phyloP scores from a whole-genome alignment of 495 filamentous ascomycete genomes.

The Lasiosphaeria ovina region DNA sequence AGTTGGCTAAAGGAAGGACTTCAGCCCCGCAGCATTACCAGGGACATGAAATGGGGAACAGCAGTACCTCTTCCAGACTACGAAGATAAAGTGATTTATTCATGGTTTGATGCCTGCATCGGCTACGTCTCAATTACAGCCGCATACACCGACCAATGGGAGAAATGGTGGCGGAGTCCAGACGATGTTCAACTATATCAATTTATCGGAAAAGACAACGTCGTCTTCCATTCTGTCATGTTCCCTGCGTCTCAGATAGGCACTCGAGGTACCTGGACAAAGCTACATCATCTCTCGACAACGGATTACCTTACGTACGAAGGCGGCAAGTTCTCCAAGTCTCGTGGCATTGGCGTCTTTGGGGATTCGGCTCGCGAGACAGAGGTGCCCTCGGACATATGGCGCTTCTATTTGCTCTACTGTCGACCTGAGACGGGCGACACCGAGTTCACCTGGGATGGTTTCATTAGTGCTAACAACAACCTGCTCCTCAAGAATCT shows the following conservation, averaged over 20 bases:
- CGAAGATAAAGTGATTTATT: constrained; percentile 80
- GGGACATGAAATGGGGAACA: constrained; percentile 78
- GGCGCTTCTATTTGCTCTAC: constrained; percentile 84
- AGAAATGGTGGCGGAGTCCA: constrained; percentile 86
- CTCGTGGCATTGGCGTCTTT: constrained; percentile 79
- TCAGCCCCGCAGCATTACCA: constrained; percentile 78
- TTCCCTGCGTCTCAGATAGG: constrained; percentile 84
- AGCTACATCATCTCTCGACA: constrained; percentile 77
- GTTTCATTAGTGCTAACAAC: constrained; percentile 81
- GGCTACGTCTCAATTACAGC: constrained; percentile 94
- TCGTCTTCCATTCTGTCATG: constrained; percentile 82
- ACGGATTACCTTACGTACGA: constrained; percentile 95
- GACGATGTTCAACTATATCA: constrained; percentile 85
- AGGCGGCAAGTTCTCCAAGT: constrained; percentile 89
- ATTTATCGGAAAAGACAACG: constrained; percentile 95
- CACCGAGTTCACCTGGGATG: constrained; percentile 76
- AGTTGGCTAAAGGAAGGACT: constrained; percentile 81
- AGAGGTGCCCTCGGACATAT: constrained; percentile 76
- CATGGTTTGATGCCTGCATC: constrained; percentile 96
- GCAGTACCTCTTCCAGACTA: constrained; percentile 63
- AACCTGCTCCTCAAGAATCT: constrained; percentile 80
- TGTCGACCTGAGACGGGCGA: constrained; percentile 83
- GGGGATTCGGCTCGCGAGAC: constrained; percentile 81
- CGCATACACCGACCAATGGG: constrained; percentile 84
- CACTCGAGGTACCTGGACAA: constrained; percentile 80